phyloP scores from a whole-genome alignment of 192 early-diverging fungal species.

The Chytriomyces sp. region DNA sequence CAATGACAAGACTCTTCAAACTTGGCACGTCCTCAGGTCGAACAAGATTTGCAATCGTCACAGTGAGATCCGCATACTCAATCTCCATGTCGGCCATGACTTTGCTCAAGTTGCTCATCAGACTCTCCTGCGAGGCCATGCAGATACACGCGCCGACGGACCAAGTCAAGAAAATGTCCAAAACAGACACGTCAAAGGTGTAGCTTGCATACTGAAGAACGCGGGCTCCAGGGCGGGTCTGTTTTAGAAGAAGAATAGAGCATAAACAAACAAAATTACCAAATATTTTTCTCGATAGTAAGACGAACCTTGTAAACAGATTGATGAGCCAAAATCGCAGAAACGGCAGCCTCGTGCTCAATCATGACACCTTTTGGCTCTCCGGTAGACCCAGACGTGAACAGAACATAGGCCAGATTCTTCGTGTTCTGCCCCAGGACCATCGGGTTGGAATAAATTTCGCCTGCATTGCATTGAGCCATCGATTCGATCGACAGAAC shows the following conservation, averaged over 20 bases:
- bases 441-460: neutral
- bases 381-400: conserved; percentile 53
- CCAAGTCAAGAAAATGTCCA: conserved; percentile 28
- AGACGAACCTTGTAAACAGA: neutral
- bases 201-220: conserved; percentile 32
- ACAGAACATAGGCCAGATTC: conserved; percentile 49
- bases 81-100: conserved; percentile 2
- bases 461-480: neutral
- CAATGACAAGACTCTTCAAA: conserved; percentile 37
- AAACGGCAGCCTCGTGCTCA: conserved; percentile 24
- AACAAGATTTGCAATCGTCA: neutral
- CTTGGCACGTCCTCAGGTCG: conserved; percentile 21
- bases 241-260: conserved; percentile 18
- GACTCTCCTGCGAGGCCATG: conserved; percentile 4
- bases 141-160: conserved; percentile 21
- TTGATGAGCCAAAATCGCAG: neutral
- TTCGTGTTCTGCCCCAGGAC: neutral
- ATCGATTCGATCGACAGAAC: neutral
- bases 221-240: neutral
- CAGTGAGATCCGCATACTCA: conserved; percentile 17
- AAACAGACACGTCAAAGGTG: conserved; percentile 33
- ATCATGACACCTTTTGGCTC: conserved; percentile 48
- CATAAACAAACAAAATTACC: neutral
- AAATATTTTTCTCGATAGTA: conserved; percentile 10
- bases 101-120: conserved; percentile 8